A percentile compares a stretch with the other conserved stretches of the same genome.
Conservation (phyloP, 2,329 filamentous ascomycete genomes). For the Fusarium graminum region DNA sequence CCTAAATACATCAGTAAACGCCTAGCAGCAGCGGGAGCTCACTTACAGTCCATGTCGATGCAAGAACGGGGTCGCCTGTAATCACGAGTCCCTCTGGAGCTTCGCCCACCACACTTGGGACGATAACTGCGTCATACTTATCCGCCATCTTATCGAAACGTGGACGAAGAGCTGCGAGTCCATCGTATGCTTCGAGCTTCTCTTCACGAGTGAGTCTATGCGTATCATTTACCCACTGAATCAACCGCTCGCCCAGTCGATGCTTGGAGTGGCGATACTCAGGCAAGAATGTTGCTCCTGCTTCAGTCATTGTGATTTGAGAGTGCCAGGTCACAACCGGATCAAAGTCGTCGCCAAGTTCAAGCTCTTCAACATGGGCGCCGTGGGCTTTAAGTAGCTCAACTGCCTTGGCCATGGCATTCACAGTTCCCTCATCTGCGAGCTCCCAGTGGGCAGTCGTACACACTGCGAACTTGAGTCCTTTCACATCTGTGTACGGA, state of each 20-base stretch:
- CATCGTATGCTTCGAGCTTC: constrained; percentile 67
- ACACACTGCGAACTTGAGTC: constrained; percentile 66
- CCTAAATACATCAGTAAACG: constrained; percentile 38
- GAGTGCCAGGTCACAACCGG: constrained; percentile 65
- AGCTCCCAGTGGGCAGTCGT: constrained; percentile 66
- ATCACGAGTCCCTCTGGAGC: constrained; percentile 65
- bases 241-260: constrained; percentile 60
- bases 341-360: constrained; percentile 63
- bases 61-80: constrained; percentile 68
- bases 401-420: constrained; percentile 58
- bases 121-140: constrained; percentile 67
- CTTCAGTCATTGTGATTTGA: constrained; percentile 65
- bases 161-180: constrained; percentile 65
- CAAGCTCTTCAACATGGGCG: constrained; percentile 68
- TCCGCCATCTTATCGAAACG: constrained; percentile 65
- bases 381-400: constrained; percentile 60
- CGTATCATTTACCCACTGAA: constrained; percentile 65
- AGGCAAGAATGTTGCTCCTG: constrained; percentile 64
- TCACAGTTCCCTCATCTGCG: constrained; percentile 59
- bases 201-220: constrained; percentile 58
- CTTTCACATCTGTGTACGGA: constrained; percentile 54
- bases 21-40: constrained; percentile 50
- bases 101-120: constrained; percentile 70
- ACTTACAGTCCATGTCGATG: constrained; percentile 65
- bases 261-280: constrained; percentile 65